Base-by-base conservation (phyloP, 495 filamentous ascomycete genomes). In the Tirmania nivea region DNA sequence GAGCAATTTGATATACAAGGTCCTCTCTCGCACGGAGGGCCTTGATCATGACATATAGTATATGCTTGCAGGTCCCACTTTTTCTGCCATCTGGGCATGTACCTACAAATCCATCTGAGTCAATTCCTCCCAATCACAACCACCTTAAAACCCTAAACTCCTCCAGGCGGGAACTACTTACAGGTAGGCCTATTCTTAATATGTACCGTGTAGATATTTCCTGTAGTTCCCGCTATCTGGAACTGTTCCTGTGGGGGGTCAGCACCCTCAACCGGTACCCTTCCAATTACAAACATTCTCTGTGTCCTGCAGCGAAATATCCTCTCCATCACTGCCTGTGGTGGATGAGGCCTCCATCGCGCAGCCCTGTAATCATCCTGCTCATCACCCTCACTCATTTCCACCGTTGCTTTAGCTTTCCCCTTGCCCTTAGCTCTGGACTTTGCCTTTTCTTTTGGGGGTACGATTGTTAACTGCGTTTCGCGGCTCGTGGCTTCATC, bases 41-140 rank as follows among this genome's bases (percentile, higher is more conserved):
- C 35, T 75, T 73, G 25, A 74, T 66, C 51, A 84, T 70, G 34
- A 77, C 78, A 59, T 81, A 83, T 53, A 75, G 64, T 39, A 83
- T 77, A 57, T 84, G 80, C 61, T 83, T 84, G 69, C 80, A 83
- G 53, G 78, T 75, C 54, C 76, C 73, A 17, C 73, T 71, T 57
- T 76, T 72, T 35, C 36, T 54, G 17, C 65, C 67, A 63, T 78
- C 73, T 0, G 78, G 76, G 63, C 80, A 81, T 51, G 12, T 45
- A 19, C 39, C 39, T 45, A 45, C 39, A 45, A 14, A 19, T 14
- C 12, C 17, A 45, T 45, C 17, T 8, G 3, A 45, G 14, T 14
- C 3, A 14, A 45, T 8, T 31, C 25, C 25, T 31, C 25, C 25
- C 25, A 31, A 3, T 31, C 2, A 31, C 25, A 31, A 7, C 25